These are phyloP conservation scores for Rhizopus sp. DNA, from an alignment of 371 early-diverging fungal species.

Conservation along the genomic window DNA sequence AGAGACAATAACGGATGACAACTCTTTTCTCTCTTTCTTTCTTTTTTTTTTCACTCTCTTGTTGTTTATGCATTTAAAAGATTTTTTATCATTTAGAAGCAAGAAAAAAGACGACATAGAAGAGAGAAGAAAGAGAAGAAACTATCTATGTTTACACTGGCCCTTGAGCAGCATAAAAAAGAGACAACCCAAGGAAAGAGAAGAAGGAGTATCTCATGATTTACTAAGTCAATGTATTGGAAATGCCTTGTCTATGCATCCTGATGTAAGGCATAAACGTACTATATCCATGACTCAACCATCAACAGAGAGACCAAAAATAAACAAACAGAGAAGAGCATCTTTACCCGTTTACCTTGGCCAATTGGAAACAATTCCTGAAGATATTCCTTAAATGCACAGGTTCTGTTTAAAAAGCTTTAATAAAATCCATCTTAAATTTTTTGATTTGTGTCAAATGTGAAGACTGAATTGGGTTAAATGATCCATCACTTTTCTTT, in stretches of 20 bases:
- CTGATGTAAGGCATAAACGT: background rate
- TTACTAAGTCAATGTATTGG: slow-evolving; percentile 18
- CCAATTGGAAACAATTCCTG: slow-evolving; percentile 18
- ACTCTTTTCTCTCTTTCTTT: background rate
- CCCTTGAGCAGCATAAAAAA: background rate
- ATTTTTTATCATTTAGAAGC: background rate
- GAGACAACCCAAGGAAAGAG: slow-evolving; percentile 1
- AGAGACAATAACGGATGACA: no score
- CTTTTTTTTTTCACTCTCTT: background rate
- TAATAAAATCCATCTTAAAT: background rate
- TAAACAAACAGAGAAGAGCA: slow-evolving; percentile 4
- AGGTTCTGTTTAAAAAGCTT: background rate
- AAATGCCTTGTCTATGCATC: slow-evolving; percentile 7
- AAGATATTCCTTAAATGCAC: slow-evolving; percentile 1
- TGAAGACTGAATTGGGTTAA: no score
- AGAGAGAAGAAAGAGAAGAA: background rate
- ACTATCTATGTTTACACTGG: background rate
- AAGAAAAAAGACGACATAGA: background rate
- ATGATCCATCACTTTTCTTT: no score
- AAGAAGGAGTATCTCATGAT: background rate
- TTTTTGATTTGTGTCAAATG: background rate
- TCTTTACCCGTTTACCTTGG: slow-evolving; percentile 11
- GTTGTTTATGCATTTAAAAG: background rate
- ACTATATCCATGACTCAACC: background rate
- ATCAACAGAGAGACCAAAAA: slow-evolving; percentile 1